Percentiles rank a stretch among this genome's conserved stretches.
phyloP scores from a whole-genome alignment of 352 stramenopile genomes.

The Globisporangium lucens region DNA sequence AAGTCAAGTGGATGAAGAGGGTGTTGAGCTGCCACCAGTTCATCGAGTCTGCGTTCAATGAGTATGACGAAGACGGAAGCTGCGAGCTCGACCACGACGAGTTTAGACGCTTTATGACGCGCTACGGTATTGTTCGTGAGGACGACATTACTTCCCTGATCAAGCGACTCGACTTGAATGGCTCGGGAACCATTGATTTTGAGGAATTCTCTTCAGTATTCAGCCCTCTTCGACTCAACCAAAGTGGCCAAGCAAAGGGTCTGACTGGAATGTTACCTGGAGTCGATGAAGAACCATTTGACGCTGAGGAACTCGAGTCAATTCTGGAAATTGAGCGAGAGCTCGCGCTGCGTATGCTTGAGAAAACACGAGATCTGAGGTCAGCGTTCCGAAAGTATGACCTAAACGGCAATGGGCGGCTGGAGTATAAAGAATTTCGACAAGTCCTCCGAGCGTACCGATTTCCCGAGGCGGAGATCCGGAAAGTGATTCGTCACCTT shows the following conservation, averaged over 20 bases:
- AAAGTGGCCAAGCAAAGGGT: slow-evolving; percentile 7
- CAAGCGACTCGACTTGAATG: slow-evolving; percentile 41
- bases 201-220: slow-evolving; percentile 59
- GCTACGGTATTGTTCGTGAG: slow-evolving; percentile 56
- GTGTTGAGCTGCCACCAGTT: slow-evolving; percentile 54
- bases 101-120: slow-evolving; percentile 66
- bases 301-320: slow-evolving; percentile 46
- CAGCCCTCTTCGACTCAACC: slow-evolving; percentile 35
- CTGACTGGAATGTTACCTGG: slow-evolving; percentile 2
- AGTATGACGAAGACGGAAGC: slow-evolving; percentile 59
- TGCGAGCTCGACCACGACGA: slow-evolving; percentile 55
- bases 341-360: slow-evolving; percentile 47
- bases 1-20: slow-evolving; percentile 64
- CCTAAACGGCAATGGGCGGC: slow-evolving; percentile 52
- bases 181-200: slow-evolving; percentile 49
- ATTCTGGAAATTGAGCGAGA: slow-evolving; percentile 67
- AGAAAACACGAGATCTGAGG: slow-evolving; percentile 51
- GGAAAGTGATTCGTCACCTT: slow-evolving; percentile 68
- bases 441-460: slow-evolving; percentile 57
- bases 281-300: slow-evolving; percentile 32
- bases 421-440: slow-evolving; percentile 75
- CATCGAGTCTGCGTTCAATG: slow-evolving; percentile 56
- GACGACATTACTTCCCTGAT: slow-evolving; percentile 55
- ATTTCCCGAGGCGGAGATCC: slow-evolving; percentile 60
- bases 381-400: slow-evolving; percentile 68